A percentile compares a stretch with the other conserved stretches of the same genome.
phyloP scores from a whole-genome alignment of 192 early-diverging fungal species.

The Entomortierella parvispora region DNA sequence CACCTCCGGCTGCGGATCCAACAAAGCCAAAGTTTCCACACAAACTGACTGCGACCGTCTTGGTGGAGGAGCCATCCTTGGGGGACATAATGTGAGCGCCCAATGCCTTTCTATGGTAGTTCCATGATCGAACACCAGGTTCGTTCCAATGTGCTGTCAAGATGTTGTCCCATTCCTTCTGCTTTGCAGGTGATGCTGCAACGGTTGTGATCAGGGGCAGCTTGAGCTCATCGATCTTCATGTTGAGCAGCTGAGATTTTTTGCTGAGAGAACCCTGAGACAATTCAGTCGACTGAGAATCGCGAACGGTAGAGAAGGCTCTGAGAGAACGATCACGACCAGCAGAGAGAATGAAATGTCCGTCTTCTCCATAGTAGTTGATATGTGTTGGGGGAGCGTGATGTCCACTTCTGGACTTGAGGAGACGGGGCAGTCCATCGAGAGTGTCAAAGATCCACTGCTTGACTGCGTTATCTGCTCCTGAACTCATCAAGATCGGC shows the following conservation, averaged over 20 bases:
- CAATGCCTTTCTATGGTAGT: constrained; percentile 77
- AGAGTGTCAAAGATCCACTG: constrained; percentile 95
- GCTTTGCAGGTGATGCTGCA: constrained; percentile 67
- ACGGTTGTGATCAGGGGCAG: constrained; percentile 82
- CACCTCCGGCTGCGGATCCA: constrained; percentile 76
- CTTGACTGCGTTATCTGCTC: constrained; percentile 92
- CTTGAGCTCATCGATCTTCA: constrained; percentile 73
- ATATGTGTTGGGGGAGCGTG: constrained; percentile 79
- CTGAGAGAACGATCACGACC: constrained; percentile 89
- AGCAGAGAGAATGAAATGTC: constrained; percentile 78
- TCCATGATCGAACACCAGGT: constrained; percentile 82
- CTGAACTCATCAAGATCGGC: constrained; percentile 87
- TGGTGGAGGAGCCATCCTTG: constrained; percentile 69
- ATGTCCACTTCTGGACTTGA: constrained; percentile 91
- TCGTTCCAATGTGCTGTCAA: constrained; percentile 88
- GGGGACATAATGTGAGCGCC: constrained; percentile 74
- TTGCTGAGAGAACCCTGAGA: constrained; percentile 82
- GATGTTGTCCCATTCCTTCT: constrained; percentile 93
- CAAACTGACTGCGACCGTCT: constrained; percentile 76
- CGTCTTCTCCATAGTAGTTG: constrained; percentile 72
- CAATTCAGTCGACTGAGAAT: constrained; percentile 85
- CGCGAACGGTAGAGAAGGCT: constrained; percentile 84
- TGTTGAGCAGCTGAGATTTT: constrained; percentile 69
- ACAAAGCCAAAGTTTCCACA: constrained; percentile 97
- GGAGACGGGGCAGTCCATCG: constrained; percentile 81